These are phyloP conservation scores for Rhododendron ferrugineum DNA, from an alignment of 148 eudicot species.

Conservation along the genomic window DNA sequence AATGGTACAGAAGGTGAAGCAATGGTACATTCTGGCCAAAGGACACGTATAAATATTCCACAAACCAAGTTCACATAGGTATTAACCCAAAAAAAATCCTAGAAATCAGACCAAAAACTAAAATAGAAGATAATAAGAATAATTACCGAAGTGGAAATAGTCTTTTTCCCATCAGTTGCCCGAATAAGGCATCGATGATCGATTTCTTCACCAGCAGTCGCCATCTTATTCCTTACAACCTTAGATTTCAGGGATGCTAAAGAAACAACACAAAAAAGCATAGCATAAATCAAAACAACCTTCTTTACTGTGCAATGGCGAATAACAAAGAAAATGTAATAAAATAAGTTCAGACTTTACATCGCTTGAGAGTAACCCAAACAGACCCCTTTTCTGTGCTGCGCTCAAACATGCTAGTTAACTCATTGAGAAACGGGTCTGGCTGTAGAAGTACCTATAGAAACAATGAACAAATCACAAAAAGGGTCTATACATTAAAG, in stretches of 20 bases:
- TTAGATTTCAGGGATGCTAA: slow-evolving; percentile 77
- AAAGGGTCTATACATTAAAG: not conserved
- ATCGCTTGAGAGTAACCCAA: slow-evolving; percentile 92
- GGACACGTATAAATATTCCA: not conserved
- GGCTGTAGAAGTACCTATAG: slow-evolving; percentile 59
- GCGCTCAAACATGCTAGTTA: slow-evolving; percentile 79
- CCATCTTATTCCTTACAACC: slow-evolving; percentile 60
- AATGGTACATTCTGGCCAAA: not conserved
- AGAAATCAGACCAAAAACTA: not conserved
- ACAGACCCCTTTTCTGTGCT: slow-evolving; percentile 75
- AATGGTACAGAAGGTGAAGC: not conserved
- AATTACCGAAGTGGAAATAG: slow-evolving; percentile 71
- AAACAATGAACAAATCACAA: slow-evolving; percentile 9
- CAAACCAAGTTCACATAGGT: not conserved
- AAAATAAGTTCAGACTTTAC: slow-evolving; percentile 29
- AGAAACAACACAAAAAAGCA: slow-evolving; percentile 3
- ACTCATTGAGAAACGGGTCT: slow-evolving; percentile 79
- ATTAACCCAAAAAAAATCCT: not conserved
- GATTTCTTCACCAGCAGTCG: slow-evolving; percentile 47
- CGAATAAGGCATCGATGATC: slow-evolving; percentile 82
- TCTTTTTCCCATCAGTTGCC: slow-evolving; percentile 92
- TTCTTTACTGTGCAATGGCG: not conserved
- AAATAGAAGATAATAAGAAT: not conserved
- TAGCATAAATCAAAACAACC: not conserved
- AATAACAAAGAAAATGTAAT: not conserved